These are phyloP conservation scores for Parachaetomium inaequale DNA, from an alignment of 495 filamentous ascomycete genomes.

Conservation along the genomic window DNA sequence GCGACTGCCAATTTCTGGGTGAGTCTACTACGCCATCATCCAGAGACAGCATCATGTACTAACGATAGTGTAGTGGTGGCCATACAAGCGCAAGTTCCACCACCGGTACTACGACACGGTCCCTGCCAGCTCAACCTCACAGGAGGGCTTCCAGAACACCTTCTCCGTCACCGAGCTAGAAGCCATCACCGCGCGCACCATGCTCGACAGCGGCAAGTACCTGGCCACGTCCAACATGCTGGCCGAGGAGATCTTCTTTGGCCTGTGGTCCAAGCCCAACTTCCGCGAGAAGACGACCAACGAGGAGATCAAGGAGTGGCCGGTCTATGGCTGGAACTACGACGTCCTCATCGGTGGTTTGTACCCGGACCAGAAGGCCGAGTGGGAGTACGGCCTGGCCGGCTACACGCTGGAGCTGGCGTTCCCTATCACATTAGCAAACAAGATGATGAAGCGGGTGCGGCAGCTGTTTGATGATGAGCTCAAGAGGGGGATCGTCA, in stretches of 20 bases:
- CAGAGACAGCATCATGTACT: background rate
- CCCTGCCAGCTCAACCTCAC: constrained; percentile 35
- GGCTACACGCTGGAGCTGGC: constrained; percentile 48
- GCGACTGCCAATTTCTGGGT: constrained; percentile 51
- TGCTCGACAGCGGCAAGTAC: constrained; percentile 48
- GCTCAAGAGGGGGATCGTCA: constrained; percentile 37
- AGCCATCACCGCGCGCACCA: constrained; percentile 36
- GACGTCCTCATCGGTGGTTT: constrained; percentile 50
- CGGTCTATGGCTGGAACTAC: constrained; percentile 52
- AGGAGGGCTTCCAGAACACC: constrained; percentile 50
- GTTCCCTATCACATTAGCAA: constrained; percentile 47
- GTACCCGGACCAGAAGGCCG: constrained; percentile 46
- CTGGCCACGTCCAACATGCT: constrained; percentile 48
- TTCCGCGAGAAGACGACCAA: constrained; percentile 50
- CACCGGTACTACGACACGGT: constrained; percentile 49
- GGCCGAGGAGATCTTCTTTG: constrained; percentile 47
- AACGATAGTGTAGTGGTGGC: constrained; percentile 43
- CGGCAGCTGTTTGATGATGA: constrained; percentile 46
- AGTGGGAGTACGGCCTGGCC: constrained; percentile 48
- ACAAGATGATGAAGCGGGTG: constrained; percentile 47
- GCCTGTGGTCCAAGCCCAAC: constrained; percentile 45
- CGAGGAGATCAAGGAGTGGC: constrained; percentile 39
- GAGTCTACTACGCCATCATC: background rate
- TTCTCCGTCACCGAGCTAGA: constrained; percentile 47
- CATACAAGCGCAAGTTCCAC: constrained; percentile 47